Conservation (phyloP, 2,329 filamentous ascomycete genomes). For the Calonectria naviculata region DNA sequence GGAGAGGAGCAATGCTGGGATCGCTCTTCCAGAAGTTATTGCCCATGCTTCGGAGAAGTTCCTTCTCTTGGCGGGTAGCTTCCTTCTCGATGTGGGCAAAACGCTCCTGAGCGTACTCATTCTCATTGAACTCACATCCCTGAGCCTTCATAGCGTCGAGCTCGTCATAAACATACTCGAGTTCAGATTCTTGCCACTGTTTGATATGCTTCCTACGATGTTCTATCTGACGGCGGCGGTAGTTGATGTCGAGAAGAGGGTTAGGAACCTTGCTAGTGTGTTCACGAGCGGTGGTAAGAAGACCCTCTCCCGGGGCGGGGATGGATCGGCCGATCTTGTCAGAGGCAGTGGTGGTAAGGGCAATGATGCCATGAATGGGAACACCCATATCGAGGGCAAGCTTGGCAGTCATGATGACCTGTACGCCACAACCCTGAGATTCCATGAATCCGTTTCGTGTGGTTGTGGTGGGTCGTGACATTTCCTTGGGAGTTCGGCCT, state of each 20-base stretch:
- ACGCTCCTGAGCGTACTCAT: conserved; percentile 88
- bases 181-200: conserved; percentile 95
- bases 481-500: conserved; percentile 93
- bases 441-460: conserved; percentile 99
- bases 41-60: conserved; percentile 90
- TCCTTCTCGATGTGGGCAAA: conserved; percentile 87
- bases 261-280: conserved; percentile 92
- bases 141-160: conserved; percentile 90
- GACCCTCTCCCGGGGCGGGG: neutral
- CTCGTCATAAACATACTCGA: conserved; percentile 93
- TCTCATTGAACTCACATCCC: conserved; percentile 78
- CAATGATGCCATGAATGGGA: neutral
- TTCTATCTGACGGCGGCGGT: conserved; percentile 94
- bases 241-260: conserved; percentile 96
- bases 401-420: conserved; percentile 97
- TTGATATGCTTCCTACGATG: conserved; percentile 94
- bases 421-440: conserved; percentile 97
- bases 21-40: conserved; percentile 99
- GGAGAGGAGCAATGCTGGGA: conserved; percentile 90
- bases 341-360: neutral
- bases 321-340: neutral
- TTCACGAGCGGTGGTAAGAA: neutral
- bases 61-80: conserved; percentile 90
- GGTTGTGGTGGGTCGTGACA: conserved; percentile 97
- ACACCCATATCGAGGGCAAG: conserved; percentile 64